These are phyloP conservation scores for Trichosporon ovoides DNA, from an alignment of 1,284 basidiomycete genomes.

Conservation along the genomic window DNA sequence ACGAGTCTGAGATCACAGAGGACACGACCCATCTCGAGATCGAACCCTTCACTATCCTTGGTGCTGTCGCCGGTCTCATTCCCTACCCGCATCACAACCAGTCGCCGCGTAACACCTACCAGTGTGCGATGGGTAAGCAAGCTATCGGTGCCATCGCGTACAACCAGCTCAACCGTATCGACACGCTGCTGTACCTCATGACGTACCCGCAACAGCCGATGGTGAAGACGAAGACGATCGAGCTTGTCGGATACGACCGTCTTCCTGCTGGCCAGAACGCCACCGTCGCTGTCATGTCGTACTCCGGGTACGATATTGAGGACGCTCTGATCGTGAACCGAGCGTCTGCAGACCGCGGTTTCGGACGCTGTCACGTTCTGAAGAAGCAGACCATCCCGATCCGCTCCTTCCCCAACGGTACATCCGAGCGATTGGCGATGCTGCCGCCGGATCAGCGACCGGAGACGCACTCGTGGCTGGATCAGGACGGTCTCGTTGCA, in stretches of 20 bases:
- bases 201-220: constrained; percentile 99
- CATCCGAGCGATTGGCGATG: constrained; percentile 74
- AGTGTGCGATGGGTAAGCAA: constrained; percentile 99
- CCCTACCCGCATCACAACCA: constrained; percentile 99
- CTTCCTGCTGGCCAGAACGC: constrained; percentile 98
- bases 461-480: constrained; percentile 76
- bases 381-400: constrained; percentile 92
- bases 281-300: constrained; percentile 98
- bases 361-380: constrained; percentile 94
- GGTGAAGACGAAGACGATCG: constrained; percentile 99
- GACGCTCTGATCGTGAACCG: constrained; percentile 95
- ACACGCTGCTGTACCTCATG: constrained; percentile 95
- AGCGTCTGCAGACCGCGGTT: constrained; percentile 93
- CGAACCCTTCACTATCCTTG: constrained; percentile 95
- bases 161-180: constrained; percentile 96
- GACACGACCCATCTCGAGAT: constrained; percentile 94
- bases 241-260: constrained; percentile 92
- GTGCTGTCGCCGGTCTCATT: constrained; percentile 95
- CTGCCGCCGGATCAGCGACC: constrained; percentile 76
- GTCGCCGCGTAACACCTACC: constrained; percentile 97
- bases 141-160: constrained; percentile 99
- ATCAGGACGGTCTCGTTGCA: constrained; percentile 92
- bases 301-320: constrained; percentile 99
- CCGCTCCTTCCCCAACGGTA: constrained; percentile 94
- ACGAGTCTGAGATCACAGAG: constrained; percentile 79